Evolutionary conservation across 257 asterid species (phyloP).

Genomic region (Eustoma russellianum): DNA sequence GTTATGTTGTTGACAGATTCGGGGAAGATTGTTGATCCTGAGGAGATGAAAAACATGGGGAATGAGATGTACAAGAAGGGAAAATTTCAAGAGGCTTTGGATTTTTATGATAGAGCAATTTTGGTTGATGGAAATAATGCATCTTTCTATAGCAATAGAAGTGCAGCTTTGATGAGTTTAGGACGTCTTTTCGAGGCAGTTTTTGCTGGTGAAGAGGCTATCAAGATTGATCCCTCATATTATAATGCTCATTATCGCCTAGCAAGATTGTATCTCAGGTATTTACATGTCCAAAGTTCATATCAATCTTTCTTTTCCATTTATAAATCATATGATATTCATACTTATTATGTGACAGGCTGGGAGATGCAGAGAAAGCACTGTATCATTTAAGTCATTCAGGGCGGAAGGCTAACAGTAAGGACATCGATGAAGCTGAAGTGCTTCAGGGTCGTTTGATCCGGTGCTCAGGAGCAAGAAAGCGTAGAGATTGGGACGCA

Average conservation of each 20-base stretch:
- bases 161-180: constrained; percentile 52
- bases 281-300: not conserved
- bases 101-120: constrained; percentile 44
- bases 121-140: constrained; percentile 40
- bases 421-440: constrained; percentile 35
- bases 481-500: constrained; percentile 31
- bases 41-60: constrained; percentile 41
- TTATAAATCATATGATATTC: too few species aligned
- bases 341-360: constrained; percentile 17
- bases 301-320: too few species aligned
- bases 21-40: constrained; percentile 23
- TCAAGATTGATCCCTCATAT: constrained; percentile 37
- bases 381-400: constrained; percentile 32
- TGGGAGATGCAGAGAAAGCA: constrained; percentile 56
- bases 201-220: constrained; percentile 39
- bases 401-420: constrained; percentile 28
- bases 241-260: constrained; percentile 49
- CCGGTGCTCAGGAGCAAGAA: constrained; percentile 27
- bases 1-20: constrained; percentile 4
- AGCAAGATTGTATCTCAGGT: constrained; percentile 53
- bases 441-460: constrained; percentile 22
- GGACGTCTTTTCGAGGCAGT: constrained; percentile 49
- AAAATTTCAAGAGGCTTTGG: constrained; percentile 40
- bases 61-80: constrained; percentile 40
- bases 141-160: constrained; percentile 45